phyloP scores from a whole-genome alignment of 2,329 filamentous ascomycete genomes.

The Phaeosphaeriaceae sp. region DNA sequence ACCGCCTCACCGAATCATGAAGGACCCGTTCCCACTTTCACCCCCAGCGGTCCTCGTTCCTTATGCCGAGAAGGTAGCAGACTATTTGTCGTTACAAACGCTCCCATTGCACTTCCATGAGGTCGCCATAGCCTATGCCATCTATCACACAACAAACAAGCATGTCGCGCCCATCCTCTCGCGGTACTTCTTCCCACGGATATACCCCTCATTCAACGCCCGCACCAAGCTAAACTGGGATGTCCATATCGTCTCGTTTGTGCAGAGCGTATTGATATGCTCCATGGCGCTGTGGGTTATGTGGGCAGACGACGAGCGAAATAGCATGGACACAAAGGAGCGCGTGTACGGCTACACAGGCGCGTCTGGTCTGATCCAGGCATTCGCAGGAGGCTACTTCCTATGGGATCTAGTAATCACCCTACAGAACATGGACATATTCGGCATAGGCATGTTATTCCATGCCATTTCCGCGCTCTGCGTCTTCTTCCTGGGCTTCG shows the following conservation, averaged over 20 bases:
- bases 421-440: slow-evolving; percentile 70
- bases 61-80: slow-evolving; percentile 68
- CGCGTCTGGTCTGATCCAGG: slow-evolving; percentile 73
- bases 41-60: slow-evolving; percentile 63
- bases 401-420: slow-evolving; percentile 81
- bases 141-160: slow-evolving; percentile 73
- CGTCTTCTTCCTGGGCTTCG: slow-evolving; percentile 80
- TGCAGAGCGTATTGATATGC: slow-evolving; percentile 78
- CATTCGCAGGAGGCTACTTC: slow-evolving; percentile 81
- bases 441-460: slow-evolving; percentile 76
- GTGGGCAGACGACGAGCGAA: slow-evolving; percentile 68
- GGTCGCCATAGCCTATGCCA: slow-evolving; percentile 67
- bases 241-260: slow-evolving; percentile 82
- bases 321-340: slow-evolving; percentile 69
- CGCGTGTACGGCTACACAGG: slow-evolving; percentile 81
- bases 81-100: slow-evolving; percentile 66
- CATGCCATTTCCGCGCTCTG: slow-evolving; percentile 76
- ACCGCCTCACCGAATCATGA: slow-evolving; percentile 59
- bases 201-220: slow-evolving; percentile 67
- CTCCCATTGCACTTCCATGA: slow-evolving; percentile 81
- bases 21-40: slow-evolving; percentile 71
- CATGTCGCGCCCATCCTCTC: slow-evolving; percentile 73
- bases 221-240: slow-evolving; percentile 81
- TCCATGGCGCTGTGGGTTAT: slow-evolving; percentile 76
- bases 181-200: slow-evolving; percentile 63